These are phyloP conservation scores for Hyphochytrium catenoides DNA, from an alignment of 352 stramenopile species.

Conservation along the genomic window DNA sequence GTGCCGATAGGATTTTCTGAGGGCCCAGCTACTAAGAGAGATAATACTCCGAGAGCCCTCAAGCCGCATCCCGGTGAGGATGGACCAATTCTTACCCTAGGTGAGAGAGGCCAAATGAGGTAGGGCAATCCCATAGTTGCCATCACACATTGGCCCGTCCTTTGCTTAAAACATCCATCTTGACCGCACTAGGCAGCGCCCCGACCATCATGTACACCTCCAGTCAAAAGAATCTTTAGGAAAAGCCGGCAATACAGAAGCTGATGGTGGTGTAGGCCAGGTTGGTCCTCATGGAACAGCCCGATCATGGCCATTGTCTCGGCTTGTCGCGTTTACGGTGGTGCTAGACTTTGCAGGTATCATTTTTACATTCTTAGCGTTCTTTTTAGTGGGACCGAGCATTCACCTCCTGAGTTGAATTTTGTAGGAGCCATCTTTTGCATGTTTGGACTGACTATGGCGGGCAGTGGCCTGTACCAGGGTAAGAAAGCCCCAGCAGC, in stretches of 20 bases:
- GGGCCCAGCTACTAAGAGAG: no score
- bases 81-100: no score
- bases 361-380: constrained; percentile 50
- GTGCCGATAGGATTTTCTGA: constrained; percentile 12
- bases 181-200: no score
- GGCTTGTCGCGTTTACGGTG: constrained; percentile 29
- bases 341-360: constrained; percentile 51
- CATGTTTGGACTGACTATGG: constrained; percentile 49
- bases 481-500: no score
- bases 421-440: constrained; percentile 58
- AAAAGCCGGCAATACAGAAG: constrained; percentile 1
- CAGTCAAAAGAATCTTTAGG: constrained; percentile 6
- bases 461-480: constrained; percentile 49
- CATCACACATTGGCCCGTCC: no score
- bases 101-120: no score
- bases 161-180: no score
- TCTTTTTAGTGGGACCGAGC: constrained; percentile 47
- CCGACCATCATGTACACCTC: constrained; percentile 9
- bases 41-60: no score
- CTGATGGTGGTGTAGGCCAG: constrained; percentile 10
- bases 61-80: no score
- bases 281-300: constrained; percentile 19
- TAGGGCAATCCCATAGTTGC: no score
- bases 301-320: constrained; percentile 44
- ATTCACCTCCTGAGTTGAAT: no score